Conservation (phyloP, 169 alveolate genomes). For the Eimeria necatrix region DNA sequence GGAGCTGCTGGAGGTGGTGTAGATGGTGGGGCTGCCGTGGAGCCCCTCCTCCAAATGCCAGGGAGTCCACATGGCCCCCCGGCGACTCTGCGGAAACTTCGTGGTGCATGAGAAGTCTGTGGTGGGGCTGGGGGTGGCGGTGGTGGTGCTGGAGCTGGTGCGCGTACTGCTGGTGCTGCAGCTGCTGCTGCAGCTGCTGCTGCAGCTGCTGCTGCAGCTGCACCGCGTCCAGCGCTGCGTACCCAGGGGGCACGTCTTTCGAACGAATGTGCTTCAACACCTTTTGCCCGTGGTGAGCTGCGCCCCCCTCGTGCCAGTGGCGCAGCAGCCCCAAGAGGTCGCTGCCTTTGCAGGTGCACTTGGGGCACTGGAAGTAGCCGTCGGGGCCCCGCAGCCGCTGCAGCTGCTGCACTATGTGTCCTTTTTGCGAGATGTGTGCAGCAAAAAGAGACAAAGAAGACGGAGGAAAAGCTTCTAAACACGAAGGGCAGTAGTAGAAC, state of each 20-base stretch:
- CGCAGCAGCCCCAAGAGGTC: conserved; percentile 28
- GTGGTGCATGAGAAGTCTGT: background rate
- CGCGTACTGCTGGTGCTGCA: background rate
- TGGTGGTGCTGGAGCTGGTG: background rate
- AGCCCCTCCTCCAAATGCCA: background rate
- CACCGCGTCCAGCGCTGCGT: background rate
- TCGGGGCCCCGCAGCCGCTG: conserved; percentile 38
- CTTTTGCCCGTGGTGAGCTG: conserved; percentile 49
- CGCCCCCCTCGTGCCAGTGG: conserved; percentile 59
- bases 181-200: conserved; percentile 35
- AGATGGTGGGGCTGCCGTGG: background rate
- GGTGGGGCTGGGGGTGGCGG: background rate
- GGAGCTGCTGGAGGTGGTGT: too few relatives aligned
- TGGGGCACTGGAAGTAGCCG: conserved; percentile 45
- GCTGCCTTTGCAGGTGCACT: conserved; percentile 51
- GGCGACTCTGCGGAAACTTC: background rate
- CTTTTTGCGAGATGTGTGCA: conserved; percentile 29
- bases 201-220: conserved; percentile 13
- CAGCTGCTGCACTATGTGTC: conserved; percentile 49
- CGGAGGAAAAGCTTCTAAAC: conserved; percentile 44
- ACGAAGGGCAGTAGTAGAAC: conserved; percentile 42
- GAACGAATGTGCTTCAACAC: background rate
- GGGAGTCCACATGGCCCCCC: too few relatives aligned
- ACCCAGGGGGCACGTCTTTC: background rate
- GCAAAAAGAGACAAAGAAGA: conserved; percentile 24